Evolutionary conservation across 129 eudicot species (phyloP).

Genomic region (Flaveria trinervia): DNA sequence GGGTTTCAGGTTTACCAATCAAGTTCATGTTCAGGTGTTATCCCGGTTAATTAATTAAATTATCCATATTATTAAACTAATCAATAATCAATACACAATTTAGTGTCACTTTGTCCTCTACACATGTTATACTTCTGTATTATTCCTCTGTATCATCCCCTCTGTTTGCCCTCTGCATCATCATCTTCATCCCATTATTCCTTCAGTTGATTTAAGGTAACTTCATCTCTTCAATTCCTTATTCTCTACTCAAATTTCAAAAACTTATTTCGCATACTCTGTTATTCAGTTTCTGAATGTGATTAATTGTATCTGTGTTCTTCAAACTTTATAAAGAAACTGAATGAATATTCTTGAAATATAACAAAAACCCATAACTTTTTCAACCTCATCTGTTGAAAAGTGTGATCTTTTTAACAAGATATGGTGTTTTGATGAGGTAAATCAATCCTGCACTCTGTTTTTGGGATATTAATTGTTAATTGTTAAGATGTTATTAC

Average conservation of each 20-base stretch:
- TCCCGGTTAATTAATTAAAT: no score
- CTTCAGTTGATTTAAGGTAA: conserved; percentile 34
- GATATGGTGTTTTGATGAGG: background rate
- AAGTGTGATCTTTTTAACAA: background rate
- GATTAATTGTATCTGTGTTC: background rate
- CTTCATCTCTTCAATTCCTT: background rate
- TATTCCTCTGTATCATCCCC: background rate
- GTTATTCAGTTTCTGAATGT: no score
- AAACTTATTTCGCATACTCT: conserved; percentile 1
- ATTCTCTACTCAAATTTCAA: background rate
- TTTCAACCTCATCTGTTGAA: background rate
- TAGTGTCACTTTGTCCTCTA: background rate
- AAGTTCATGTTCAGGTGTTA: no score
- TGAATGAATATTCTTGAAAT: no score
- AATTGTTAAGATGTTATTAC: background rate
- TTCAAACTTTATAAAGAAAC: background rate
- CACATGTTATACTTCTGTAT: background rate
- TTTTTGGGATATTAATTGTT: background rate
- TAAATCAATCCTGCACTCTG: background rate
- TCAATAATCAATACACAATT: background rate
- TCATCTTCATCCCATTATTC: conserved; percentile 1
- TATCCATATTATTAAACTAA: background rate
- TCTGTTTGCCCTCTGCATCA: background rate
- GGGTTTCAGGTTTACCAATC: no score
- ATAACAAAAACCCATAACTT: background rate